These are phyloP conservation scores for Xerocomus nothofagi DNA, from an alignment of 1,284 basidiomycete genomes.

Conservation along the genomic window DNA sequence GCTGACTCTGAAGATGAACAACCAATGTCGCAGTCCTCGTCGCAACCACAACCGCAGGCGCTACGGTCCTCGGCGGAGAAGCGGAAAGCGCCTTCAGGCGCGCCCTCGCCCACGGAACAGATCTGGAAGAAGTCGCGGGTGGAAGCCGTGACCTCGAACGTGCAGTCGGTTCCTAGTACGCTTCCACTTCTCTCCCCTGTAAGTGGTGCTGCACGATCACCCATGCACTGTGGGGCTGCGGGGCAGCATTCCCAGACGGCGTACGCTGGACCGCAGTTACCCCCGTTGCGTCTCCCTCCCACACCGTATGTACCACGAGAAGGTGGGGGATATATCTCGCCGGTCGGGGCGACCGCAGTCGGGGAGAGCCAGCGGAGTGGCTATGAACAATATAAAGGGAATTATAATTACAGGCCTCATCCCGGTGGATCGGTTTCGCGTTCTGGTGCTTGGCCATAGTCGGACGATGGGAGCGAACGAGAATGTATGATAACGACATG, in stretches of 20 bases:
- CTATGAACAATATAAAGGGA: slow-evolving; percentile 31
- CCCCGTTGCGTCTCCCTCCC: slow-evolving; percentile 31
- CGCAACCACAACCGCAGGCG: slow-evolving; percentile 23
- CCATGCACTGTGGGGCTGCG: slow-evolving; percentile 16
- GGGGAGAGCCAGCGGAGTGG: slow-evolving; percentile 25
- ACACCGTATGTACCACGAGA: slow-evolving; percentile 21
- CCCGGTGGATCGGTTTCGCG: slow-evolving; percentile 27
- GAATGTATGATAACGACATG: slow-evolving; percentile 27
- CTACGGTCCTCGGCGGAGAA: slow-evolving; percentile 43
- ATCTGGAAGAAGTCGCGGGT: slow-evolving; percentile 72
- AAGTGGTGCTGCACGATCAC: slow-evolving; percentile 11
- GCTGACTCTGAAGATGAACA: slow-evolving; percentile 73
- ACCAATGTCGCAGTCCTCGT: slow-evolving; percentile 37
- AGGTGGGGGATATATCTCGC: slow-evolving; percentile 29
- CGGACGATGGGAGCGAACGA: slow-evolving; percentile 1
- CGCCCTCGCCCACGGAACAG: slow-evolving; percentile 56
- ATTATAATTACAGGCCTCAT: slow-evolving; percentile 25
- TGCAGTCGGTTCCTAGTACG: slow-evolving; percentile 8
- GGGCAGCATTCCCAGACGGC: slow-evolving; percentile 21
- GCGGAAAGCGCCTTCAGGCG: slow-evolving; percentile 54
- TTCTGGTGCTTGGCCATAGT: slow-evolving; percentile 33
- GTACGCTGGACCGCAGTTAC: slow-evolving; percentile 28
- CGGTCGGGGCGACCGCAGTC: slow-evolving; percentile 9
- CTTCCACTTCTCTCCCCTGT: slow-evolving; percentile 28
- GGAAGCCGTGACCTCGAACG: slow-evolving; percentile 34